Percentiles rank a stretch among this genome's conserved stretches.
These are phyloP conservation scores for Rhododendron simsii DNA, from an alignment of 148 eudicot genomes.

Conservation along the genomic window DNA sequence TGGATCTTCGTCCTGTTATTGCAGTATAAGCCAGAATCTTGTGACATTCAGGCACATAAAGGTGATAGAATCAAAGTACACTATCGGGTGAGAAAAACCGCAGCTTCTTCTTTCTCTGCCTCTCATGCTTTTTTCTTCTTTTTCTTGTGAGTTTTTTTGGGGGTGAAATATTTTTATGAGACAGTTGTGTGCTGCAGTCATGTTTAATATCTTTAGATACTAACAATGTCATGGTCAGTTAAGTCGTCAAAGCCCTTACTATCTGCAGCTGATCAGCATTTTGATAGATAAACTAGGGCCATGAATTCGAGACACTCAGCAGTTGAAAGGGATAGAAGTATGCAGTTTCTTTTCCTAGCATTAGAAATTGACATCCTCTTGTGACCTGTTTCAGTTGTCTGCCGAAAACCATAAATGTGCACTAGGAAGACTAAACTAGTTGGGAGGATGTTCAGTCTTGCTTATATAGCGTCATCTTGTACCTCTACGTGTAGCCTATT, in stretches of 20 bases:
- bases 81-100: conserved; percentile 62
- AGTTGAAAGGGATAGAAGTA: not conserved
- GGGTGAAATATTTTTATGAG: conserved; percentile 20
- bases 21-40: conserved; percentile 79
- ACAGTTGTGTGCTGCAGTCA: not conserved
- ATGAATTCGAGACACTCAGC: not conserved
- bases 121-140: not conserved
- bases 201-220: not conserved
- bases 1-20: conserved; percentile 11
- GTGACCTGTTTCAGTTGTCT: not conserved
- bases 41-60: conserved; percentile 93
- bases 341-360: not conserved
- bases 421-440: not conserved
- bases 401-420: not conserved
- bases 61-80: conserved; percentile 88
- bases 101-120: not conserved
- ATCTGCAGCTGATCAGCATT: not conserved
- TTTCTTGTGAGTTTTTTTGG: not conserved
- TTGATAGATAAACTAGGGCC: not conserved
- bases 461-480: not conserved
- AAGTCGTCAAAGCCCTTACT: not conserved
- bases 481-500: not conserved
- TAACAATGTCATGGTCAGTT: not conserved
- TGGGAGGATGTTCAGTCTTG: not conserved
- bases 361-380: not conserved